Base-by-base conservation (phyloP, 2,329 filamentous ascomycete genomes). In the Apiospora saccharicola region DNA sequence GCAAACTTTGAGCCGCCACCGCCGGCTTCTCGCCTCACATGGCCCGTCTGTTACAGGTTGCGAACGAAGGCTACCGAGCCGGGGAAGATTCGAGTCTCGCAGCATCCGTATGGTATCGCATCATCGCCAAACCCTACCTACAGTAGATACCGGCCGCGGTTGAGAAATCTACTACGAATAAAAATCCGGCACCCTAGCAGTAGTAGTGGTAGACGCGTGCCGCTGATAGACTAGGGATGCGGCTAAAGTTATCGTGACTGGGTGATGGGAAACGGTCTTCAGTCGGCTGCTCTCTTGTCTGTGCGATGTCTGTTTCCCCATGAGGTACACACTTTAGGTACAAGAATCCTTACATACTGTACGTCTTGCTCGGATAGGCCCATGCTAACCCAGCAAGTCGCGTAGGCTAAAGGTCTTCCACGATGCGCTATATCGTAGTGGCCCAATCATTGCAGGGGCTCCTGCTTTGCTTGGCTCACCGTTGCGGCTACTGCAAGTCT, bases 401-500 rank as follows among this genome's bases (percentile, higher is more conserved):
- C 24, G 8, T 64, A 24, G 57, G 34, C 34, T 64, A 64, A 37
- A 19, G 57, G 57, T 41, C 57, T 64, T 34, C 57, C 57, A 37
- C 57, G 57, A 64, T 41, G 57, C 57, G 57, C 57, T 41, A 64
- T 41, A 64, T 64, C 57, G 57, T 64, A 64, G 41, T 64, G 57
- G 57, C 57, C 57, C 30, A 64, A 64, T 64, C 57, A 64, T 64
- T 64, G 30, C 30, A 64, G 57, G 57, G 57, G 57, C 34, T 64
- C 34, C 67, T 70, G 46, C 47, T 70, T 22, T 26, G 26, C 68
- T 70, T 70, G 68, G 68, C 68, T 70, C 68, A 70, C 68, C 68
- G 68, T 70, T 70, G 68, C 68, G 68, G 68, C 68, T 70, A 70
- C 68, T 70, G 68, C 68, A 70, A 47, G 47, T 70, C 57, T 64